These are phyloP conservation scores for Artemisia annua DNA, from an alignment of 129 eudicot species.

Conservation along the genomic window DNA sequence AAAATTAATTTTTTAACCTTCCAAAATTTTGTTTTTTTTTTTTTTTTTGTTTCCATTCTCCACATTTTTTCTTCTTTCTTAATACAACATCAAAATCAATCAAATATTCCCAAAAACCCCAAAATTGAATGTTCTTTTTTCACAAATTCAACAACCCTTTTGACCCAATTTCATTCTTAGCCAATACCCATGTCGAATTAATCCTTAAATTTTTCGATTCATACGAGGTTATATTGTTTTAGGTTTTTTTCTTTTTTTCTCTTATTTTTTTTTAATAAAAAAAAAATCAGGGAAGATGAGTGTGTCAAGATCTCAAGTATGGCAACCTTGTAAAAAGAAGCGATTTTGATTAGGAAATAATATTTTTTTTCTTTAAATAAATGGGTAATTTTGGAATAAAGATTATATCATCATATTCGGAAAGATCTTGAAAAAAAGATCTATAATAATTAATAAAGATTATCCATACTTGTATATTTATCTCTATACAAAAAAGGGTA, in stretches of 20 bases:
- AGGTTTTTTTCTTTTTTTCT: slow-evolving; percentile 10
- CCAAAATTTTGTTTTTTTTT: too few species aligned
- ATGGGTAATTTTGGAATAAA: slow-evolving; percentile 3
- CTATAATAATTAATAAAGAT: slow-evolving; percentile 21
- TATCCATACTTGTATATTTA: slow-evolving; percentile 27
- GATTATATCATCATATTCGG: background rate
- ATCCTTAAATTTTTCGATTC: background rate
- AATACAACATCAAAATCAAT: background rate
- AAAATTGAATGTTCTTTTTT: slow-evolving; percentile 1
- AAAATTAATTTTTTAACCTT: slow-evolving; percentile 1
- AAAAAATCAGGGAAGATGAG: slow-evolving; percentile 54
- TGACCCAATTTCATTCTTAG: background rate
- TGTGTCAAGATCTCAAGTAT: slow-evolving; percentile 77
- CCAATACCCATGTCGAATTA: background rate
- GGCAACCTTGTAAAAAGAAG: slow-evolving; percentile 99
- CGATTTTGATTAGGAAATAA: slow-evolving; percentile 33
- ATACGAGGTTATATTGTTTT: slow-evolving; percentile 8
- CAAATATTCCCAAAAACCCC: slow-evolving; percentile 12
- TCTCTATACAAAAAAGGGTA: background rate
- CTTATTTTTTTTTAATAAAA: background rate
- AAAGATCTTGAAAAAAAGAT: slow-evolving; percentile 8
- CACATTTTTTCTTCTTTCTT: slow-evolving; percentile 4
- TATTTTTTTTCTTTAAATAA: background rate
- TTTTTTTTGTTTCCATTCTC: slow-evolving; percentile 5
- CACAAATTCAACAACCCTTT: slow-evolving; percentile 1